A percentile compares a stretch with the other conserved stretches of the same genome.
phyloP scores from a whole-genome alignment of 164 flowering plant species.

The Brasenia schreberi region DNA sequence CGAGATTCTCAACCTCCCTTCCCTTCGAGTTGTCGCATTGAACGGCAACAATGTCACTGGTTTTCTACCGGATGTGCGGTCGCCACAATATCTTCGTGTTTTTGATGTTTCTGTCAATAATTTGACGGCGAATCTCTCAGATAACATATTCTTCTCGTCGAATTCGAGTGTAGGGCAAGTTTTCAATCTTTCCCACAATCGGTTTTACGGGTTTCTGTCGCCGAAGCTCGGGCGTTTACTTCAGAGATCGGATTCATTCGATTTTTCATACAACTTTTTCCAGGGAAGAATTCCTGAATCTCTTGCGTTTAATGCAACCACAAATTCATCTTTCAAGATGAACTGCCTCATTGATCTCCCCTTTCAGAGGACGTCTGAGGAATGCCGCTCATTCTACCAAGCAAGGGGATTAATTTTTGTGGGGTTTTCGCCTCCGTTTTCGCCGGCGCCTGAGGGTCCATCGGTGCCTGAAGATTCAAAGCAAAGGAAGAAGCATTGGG shows the following conservation, averaged over 20 bases:
- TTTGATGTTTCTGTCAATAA: slow-evolving; percentile 53
- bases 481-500: slow-evolving; percentile 17
- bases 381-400: slow-evolving; percentile 52
- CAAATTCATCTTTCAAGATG: slow-evolving; percentile 16
- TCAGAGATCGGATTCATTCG: slow-evolving; percentile 23
- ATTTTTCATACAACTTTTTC: slow-evolving; percentile 58
- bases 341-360: slow-evolving; percentile 61
- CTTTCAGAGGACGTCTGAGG: slow-evolving; percentile 40
- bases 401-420: slow-evolving; percentile 45
- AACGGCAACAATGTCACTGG: slow-evolving; percentile 36
- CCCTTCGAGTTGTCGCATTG: slow-evolving; percentile 26
- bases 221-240: slow-evolving; percentile 9
- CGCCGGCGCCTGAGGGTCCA: no score
- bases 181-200: slow-evolving; percentile 52
- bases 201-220: slow-evolving; percentile 41
- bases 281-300: slow-evolving; percentile 34
- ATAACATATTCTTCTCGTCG: slow-evolving; percentile 2
- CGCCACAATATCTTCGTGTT: slow-evolving; percentile 35
- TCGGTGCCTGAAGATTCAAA: slow-evolving; percentile 11
- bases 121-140: slow-evolving; percentile 42
- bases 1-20: slow-evolving; percentile 24
- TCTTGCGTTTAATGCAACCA: background rate
- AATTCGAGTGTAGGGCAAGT: slow-evolving; percentile 5
- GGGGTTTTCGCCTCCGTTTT: slow-evolving; percentile 28
- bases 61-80: slow-evolving; percentile 18